Base-by-base conservation (phyloP, 129 eudicot genomes). In the Centrapalus pauciflorus region DNA sequence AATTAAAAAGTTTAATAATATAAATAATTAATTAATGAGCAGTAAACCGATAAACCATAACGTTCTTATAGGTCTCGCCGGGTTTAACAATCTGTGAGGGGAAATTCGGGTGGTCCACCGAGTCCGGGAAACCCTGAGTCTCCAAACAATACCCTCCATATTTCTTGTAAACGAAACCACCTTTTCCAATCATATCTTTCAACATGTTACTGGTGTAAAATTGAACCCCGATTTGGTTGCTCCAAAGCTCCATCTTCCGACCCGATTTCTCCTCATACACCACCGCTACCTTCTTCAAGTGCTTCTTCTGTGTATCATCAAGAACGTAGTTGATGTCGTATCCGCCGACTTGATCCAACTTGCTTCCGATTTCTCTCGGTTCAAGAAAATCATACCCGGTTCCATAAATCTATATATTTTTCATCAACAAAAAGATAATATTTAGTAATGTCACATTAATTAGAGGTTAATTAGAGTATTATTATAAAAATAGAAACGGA, bases 71-170 rank as follows among this genome's bases (percentile, higher is more conserved):
- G 21, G 50, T 57, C 73, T 83, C 77, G 46, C 95, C 89, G 0
- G 84, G 84, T 27, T 79, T 66, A 41, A 87, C 89, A 78, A 87
- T 83, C 51, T 87, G 89, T 2, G 89, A 83, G 57, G 95, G 95
- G n/a, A 87, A 87, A 74, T 79, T 76, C 0, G 82, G 84, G 13
- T 83, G 83, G 51, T 87, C 81, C 17, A 87, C 89, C 0, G 95
- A 41, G 45, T 87, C 95, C 0, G 95, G 95, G 45, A 83, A 87
- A 5, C 95, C 95, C 46, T 87, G 95, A 0, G 95, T 78, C 75
- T 87, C 95, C 83, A 87, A 83, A 35, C 84, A 77, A 23, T 83
- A 45, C 3, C 70, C 95, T 14, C 73, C 81, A 58, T 83, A 56
- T 16, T 68, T 62, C 9, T 59, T 10, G 51, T 87, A 87, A 38